A percentile compares a stretch with the other conserved stretches of the same genome.
Evolutionary conservation across 306 rosid genomes (phyloP).

Genomic region (Quercus engelmannii): DNA sequence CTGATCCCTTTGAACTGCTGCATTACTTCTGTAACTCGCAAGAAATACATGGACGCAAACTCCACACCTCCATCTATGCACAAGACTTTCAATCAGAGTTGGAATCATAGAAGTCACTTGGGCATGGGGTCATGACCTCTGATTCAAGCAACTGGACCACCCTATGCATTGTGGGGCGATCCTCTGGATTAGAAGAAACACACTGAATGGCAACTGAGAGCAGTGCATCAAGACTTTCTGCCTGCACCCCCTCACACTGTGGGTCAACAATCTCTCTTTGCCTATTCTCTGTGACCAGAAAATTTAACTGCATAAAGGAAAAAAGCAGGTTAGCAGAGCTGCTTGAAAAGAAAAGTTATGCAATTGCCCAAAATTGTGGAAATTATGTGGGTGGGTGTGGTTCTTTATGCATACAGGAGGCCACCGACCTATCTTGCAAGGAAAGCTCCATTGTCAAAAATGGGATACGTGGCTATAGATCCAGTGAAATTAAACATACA

Average conservation of each 20-base stretch:
- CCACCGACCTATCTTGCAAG: not conserved
- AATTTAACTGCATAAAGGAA: conserved; percentile 65
- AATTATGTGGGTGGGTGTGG: not conserved
- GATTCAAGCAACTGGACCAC: conserved; percentile 93
- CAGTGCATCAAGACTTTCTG: conserved; percentile 88
- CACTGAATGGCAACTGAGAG: conserved; percentile 81
- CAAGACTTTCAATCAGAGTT: conserved; percentile 55
- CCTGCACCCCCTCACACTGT: conserved; percentile 80
- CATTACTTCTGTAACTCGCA: conserved; percentile 21
- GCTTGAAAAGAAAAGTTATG: conserved; percentile 9
- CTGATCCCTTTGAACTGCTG: conserved; percentile 21
- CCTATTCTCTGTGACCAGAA: conserved; percentile 78
- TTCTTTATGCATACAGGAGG: not conserved
- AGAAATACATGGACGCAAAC: conserved; percentile 23
- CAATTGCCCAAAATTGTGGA: not conserved
- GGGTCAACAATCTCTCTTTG: conserved; percentile 77
- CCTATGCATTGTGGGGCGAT: conserved; percentile 95
- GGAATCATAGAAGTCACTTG: conserved; percentile 90
- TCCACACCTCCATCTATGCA: conserved; percentile 16
- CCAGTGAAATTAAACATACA: not conserved
- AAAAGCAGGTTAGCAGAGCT: conserved; percentile 22
- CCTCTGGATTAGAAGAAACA: conserved; percentile 87
- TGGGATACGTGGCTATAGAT: not conserved
- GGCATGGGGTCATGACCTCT: conserved; percentile 96
- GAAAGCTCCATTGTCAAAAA: not conserved